Evolutionary conservation across 345 rosid genomes (phyloP).

Genomic region (Rhizophora mangle): DNA sequence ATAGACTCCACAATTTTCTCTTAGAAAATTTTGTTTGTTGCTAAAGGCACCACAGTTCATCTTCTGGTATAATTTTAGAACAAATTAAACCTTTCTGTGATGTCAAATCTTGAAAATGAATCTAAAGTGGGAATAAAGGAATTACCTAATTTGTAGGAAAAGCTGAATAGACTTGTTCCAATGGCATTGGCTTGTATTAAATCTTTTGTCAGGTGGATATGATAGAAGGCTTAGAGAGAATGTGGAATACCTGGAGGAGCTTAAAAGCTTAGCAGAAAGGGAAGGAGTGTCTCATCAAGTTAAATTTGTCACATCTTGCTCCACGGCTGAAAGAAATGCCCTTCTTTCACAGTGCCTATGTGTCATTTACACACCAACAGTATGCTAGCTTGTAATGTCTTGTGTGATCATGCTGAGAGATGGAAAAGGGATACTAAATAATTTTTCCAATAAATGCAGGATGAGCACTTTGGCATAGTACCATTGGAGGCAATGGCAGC

Average conservation of each 20-base stretch:
- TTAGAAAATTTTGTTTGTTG: background rate
- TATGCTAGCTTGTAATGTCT: conserved; percentile 17
- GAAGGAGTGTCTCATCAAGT: conserved; percentile 57
- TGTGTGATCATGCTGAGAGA: no score
- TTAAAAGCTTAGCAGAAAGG: conserved; percentile 54
- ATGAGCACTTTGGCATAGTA: conserved; percentile 93
- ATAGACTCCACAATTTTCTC: background rate
- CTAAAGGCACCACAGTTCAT: background rate
- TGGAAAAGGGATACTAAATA: no score
- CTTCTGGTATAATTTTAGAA: background rate
- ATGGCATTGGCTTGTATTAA: no score
- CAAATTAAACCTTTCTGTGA: background rate
- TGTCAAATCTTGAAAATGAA: no score
- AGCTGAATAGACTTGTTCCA: background rate
- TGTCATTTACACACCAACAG: conserved; percentile 83
- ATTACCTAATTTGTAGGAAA: background rate
- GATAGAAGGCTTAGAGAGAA: conserved; percentile 79
- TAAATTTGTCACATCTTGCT: conserved; percentile 70
- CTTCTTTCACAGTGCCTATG: conserved; percentile 75
- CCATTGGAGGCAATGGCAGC: conserved; percentile 99
- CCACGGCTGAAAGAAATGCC: conserved; percentile 78
- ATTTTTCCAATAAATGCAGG: conserved; percentile 38
- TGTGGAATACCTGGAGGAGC: conserved; percentile 80
- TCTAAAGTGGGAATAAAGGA: background rate
- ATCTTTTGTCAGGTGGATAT: conserved; percentile 61